Conservation (phyloP, 2,329 filamentous ascomycete species). For the Zymoseptoria passerinii region DNA sequence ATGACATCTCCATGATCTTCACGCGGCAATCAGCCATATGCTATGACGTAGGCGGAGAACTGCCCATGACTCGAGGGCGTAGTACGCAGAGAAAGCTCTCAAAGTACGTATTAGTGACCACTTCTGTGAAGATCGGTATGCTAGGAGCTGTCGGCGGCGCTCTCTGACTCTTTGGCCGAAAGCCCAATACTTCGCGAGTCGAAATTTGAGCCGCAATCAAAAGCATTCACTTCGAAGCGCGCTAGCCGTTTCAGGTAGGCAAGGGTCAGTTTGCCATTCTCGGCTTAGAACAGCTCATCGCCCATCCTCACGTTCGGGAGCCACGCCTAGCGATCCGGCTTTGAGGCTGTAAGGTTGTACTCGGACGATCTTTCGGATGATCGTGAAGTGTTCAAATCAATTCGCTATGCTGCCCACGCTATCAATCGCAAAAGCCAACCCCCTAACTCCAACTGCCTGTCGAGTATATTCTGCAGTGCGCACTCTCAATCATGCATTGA, state of each 20-base stretch:
- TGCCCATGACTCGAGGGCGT: not conserved
- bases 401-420: not conserved
- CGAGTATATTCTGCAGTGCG: not conserved
- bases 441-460: not conserved
- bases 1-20: not conserved
- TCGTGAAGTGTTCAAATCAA: not conserved
- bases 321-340: too few species aligned
- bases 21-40: not conserved
- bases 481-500: not conserved
- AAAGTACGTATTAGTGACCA: not conserved
- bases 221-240: not conserved
- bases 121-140: not conserved
- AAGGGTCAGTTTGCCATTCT: not conserved
- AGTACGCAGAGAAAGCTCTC: not conserved
- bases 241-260: not conserved
- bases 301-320: not conserved
- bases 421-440: not conserved
- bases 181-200: not conserved
- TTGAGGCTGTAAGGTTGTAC: not conserved
- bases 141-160: not conserved
- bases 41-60: not conserved
- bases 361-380: not conserved
- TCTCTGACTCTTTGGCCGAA: not conserved
- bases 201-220: not conserved
- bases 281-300: not conserved